A percentile compares a stretch with the other conserved stretches of the same genome.
Conservation (phyloP, 805 yeast species). For the Kodamaea fukazawae region DNA sequence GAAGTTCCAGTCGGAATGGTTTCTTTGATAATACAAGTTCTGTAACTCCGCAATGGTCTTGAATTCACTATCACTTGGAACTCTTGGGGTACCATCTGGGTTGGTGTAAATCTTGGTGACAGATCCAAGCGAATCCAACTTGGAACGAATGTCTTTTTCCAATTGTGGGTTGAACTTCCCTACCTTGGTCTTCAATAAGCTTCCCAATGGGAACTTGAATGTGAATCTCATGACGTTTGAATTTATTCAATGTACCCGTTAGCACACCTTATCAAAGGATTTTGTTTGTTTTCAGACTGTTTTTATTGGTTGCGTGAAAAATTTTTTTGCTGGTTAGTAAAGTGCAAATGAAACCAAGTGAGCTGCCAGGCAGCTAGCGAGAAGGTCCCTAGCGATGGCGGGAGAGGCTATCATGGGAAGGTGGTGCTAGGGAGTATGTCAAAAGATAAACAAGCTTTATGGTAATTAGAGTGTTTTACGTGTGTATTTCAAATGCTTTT, state of each 20-base stretch:
- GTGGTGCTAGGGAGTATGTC: too few relatives aligned
- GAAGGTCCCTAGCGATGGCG: too few relatives aligned
- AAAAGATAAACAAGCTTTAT: too few relatives aligned
- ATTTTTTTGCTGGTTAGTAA: slow-evolving; percentile 7
- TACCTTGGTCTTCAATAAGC: slow-evolving; percentile 36
- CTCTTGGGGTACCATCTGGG: slow-evolving; percentile 71
- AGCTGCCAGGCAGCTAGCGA: too few relatives aligned
- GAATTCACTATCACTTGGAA: slow-evolving; percentile 67
- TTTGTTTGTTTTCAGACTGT: slow-evolving; percentile 17
- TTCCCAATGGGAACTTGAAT: slow-evolving; percentile 39
- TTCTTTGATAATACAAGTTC: slow-evolving; percentile 53
- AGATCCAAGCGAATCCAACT: slow-evolving; percentile 61
- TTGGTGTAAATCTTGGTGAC: slow-evolving; percentile 67
- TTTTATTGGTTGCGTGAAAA: slow-evolving; percentile 21
- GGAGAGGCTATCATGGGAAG: too few relatives aligned
- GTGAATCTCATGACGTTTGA: slow-evolving; percentile 36
- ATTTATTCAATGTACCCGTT: not conserved
- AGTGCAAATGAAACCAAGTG: too few relatives aligned
- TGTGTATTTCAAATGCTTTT: too few relatives aligned
- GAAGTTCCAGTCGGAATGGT: slow-evolving; percentile 51
- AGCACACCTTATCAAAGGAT: slow-evolving; percentile 4
- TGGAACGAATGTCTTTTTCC: slow-evolving; percentile 61
- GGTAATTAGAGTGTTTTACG: too few relatives aligned
- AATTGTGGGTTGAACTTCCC: slow-evolving; percentile 45
- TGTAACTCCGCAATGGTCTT: slow-evolving; percentile 71